These are phyloP conservation scores for Trypanosoma vivax DNA, from an alignment of 208 protist genomes.

Conservation along the genomic window DNA sequence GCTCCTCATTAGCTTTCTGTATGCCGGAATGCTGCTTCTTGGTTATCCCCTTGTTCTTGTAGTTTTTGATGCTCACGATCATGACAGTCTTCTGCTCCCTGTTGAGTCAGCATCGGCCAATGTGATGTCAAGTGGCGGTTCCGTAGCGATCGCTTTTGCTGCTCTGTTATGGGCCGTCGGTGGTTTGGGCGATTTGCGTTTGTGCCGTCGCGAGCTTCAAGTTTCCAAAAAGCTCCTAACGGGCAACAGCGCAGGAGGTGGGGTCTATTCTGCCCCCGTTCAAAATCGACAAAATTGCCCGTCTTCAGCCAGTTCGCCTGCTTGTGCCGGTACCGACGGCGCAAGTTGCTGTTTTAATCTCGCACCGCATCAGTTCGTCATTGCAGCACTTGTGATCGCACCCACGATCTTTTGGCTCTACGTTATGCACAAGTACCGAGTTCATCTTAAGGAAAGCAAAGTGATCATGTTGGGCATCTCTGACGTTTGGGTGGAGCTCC, in stretches of 20 bases:
- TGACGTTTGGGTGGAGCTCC: slow-evolving; percentile 35
- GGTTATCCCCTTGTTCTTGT: slow-evolving; percentile 39
- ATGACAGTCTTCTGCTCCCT: neutral
- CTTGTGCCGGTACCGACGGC: neutral
- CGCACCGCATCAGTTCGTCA: slow-evolving; percentile 15
- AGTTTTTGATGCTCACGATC: slow-evolving; percentile 16
- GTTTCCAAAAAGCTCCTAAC: no score
- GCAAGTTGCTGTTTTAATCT: neutral
- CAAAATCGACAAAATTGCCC: neutral
- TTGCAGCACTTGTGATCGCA: slow-evolving; percentile 11
- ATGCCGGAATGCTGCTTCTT: slow-evolving; percentile 31
- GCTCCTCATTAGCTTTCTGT: slow-evolving; percentile 39
- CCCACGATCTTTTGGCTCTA: slow-evolving; percentile 23
- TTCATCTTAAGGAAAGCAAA: slow-evolving; percentile 10
- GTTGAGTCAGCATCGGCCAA: slow-evolving; percentile 1
- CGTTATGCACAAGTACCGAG: slow-evolving; percentile 16
- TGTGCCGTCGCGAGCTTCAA: slow-evolving; percentile 19
- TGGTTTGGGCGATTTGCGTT: slow-evolving; percentile 21
- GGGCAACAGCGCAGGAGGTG: no score
- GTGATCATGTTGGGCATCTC: slow-evolving; percentile 10
- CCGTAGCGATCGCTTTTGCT: slow-evolving; percentile 18
- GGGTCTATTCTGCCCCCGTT: no score
- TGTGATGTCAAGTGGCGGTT: slow-evolving; percentile 12
- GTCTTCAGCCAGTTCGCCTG: neutral
- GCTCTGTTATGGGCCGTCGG: slow-evolving; percentile 17